Conservation (phyloP, 1,284 basidiomycete genomes). For the Boletellus deceptivus region DNA sequence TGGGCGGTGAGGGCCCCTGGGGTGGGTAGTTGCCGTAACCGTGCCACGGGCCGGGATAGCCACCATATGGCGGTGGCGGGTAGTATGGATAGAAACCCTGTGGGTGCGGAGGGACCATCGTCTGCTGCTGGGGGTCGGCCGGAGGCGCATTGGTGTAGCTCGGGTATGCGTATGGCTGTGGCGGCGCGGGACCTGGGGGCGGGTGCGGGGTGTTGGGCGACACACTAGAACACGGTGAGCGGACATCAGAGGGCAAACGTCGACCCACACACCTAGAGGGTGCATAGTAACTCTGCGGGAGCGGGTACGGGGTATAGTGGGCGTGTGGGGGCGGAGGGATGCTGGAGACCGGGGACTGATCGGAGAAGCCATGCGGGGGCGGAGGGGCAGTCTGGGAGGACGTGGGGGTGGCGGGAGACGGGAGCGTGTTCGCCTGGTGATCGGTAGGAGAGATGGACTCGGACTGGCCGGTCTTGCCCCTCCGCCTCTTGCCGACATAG, state of each 20-base stretch:
- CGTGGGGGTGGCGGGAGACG: constrained; percentile 32
- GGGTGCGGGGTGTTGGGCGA: constrained; percentile 16
- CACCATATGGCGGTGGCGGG: constrained; percentile 24
- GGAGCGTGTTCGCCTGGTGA: constrained; percentile 23
- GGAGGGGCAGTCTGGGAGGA: constrained; percentile 25
- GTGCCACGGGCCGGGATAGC: constrained; percentile 29
- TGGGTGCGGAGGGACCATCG: constrained; percentile 13
- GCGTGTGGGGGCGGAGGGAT: constrained; percentile 22
- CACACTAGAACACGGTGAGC: constrained; percentile 19
- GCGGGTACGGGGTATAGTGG: constrained; percentile 30
- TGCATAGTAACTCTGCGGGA: constrained; percentile 25
- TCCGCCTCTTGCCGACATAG: constrained; percentile 41
- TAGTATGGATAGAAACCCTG: constrained; percentile 31
- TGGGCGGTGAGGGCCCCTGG: constrained; percentile 21
- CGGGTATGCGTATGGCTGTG: constrained; percentile 28
- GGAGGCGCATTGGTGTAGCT: constrained; percentile 24
- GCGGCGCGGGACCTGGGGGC: constrained; percentile 20
- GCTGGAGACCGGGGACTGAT: constrained; percentile 22
- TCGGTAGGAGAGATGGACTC: constrained; percentile 31
- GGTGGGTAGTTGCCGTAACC: constrained; percentile 27
- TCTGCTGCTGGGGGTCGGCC: constrained; percentile 28
- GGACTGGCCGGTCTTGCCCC: constrained; percentile 26
- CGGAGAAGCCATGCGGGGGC: constrained; percentile 23
- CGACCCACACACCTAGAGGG: constrained; percentile 22
- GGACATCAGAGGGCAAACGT: not conserved